Conservation (phyloP, 192 early-diverging fungal genomes). For the Dissophora ornata region DNA sequence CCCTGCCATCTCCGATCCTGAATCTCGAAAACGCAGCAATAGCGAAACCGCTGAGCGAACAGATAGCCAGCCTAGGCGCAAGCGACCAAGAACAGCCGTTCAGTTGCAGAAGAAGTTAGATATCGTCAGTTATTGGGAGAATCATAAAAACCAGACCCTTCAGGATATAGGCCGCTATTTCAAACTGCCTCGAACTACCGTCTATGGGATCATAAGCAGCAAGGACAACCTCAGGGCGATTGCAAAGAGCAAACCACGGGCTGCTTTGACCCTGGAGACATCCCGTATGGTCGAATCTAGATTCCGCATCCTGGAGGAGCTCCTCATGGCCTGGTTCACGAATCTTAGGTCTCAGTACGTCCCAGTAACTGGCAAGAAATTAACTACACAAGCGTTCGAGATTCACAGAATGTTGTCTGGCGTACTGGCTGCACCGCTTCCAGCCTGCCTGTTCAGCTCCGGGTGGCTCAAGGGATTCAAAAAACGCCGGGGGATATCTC, state of each 20-base stretch:
- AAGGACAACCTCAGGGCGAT: neutral
- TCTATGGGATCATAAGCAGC: slow-evolving; percentile 6
- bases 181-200: neutral
- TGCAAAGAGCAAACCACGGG: neutral
- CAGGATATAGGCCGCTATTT: neutral
- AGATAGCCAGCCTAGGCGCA: neutral
- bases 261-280: neutral
- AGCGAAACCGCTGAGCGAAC: too few species aligned
- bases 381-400: slow-evolving; percentile 1
- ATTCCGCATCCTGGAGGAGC: slow-evolving; percentile 3
- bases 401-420: slow-evolving; percentile 6
- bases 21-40: too few species aligned
- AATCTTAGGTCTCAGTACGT: neutral
- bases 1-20: too few species aligned
- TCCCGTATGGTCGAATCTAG: neutral
- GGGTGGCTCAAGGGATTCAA: slow-evolving; percentile 10
- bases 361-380: slow-evolving; percentile 5
- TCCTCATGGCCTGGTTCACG: slow-evolving; percentile 1
- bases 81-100: slow-evolving; percentile 2
- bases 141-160: neutral
- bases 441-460: neutral
- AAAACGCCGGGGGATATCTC: neutral
- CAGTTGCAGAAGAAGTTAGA: neutral
- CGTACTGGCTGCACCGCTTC: neutral
- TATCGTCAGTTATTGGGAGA: neutral